phyloP scores from a whole-genome alignment of 768 basidiomycete species.

The Amyloporia xantha region DNA sequence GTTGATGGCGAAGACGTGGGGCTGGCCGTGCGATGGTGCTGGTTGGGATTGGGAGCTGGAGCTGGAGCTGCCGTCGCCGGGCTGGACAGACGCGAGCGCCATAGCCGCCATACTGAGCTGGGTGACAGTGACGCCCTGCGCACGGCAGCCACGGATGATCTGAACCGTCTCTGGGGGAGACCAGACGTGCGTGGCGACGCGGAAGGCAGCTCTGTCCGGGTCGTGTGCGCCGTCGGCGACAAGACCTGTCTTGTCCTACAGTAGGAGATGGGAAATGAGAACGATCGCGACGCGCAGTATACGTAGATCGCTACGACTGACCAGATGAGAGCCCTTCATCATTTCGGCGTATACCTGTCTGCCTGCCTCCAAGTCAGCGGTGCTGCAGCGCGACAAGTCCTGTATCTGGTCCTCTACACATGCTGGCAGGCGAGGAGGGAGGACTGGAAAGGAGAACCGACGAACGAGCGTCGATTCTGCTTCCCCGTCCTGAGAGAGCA shows the following conservation, averaged over 20 bases:
- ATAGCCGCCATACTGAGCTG: neutral
- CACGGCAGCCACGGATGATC: constrained; percentile 1
- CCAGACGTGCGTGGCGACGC: neutral
- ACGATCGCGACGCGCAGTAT: no score
- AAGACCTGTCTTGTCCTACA: no score
- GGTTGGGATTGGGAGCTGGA: neutral
- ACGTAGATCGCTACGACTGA: no score
- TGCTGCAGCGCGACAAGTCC: neutral
- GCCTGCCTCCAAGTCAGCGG: neutral
- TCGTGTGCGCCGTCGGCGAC: neutral
- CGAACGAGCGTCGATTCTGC: neutral
- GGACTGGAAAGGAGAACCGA: neutral
- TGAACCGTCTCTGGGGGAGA: neutral
- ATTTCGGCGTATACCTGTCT: neutral
- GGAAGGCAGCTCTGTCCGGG: neutral
- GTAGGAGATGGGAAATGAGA: no score
- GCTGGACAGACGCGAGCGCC: constrained; percentile 1
- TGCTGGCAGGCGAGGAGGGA: neutral
- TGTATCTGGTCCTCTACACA: neutral
- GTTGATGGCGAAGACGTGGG: no score
- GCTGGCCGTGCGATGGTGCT: neutral
- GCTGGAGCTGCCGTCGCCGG: neutral
- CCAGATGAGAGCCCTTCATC: neutral
- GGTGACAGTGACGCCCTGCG: constrained; percentile 2
- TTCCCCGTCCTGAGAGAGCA: neutral